phyloP scores from a whole-genome alignment of 139 green algal genomes.

The Mesotaenium endlicherianum region DNA sequence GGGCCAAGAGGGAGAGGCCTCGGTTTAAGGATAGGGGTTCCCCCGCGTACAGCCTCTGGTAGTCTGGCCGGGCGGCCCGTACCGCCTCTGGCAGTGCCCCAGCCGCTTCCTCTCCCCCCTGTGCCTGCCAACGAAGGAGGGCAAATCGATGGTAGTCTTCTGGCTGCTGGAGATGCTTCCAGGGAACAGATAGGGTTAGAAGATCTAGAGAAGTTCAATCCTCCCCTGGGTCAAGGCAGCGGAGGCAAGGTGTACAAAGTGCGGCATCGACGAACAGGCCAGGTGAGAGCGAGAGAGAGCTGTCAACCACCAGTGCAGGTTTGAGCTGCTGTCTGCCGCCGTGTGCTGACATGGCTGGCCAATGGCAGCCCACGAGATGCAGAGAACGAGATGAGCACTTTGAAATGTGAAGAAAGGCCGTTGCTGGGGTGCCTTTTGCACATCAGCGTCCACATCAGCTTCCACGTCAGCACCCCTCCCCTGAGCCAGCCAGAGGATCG shows the following conservation, averaged over 20 bases:
- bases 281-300: neutral
- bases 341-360: no score
- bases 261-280: neutral
- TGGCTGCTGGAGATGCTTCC: neutral
- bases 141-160: neutral
- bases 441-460: no score
- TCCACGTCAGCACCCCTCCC: no score
- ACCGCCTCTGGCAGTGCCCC: neutral
- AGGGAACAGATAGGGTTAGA: slow-evolving; percentile 23
- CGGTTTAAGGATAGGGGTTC: slow-evolving; percentile 11
- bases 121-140: neutral
- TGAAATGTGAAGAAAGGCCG: no score
- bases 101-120: neutral
- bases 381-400: no score
- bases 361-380: no score
- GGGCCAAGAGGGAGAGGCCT: neutral
- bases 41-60: neutral
- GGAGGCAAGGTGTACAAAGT: slow-evolving; percentile 36
- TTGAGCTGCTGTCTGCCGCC: no score
- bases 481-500: no score
- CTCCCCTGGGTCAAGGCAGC: slow-evolving; percentile 9
- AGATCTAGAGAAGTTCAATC: slow-evolving; percentile 3
- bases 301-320: no score
- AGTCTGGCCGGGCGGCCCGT: no score
- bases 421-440: no score